phyloP scores from a whole-genome alignment of 2,329 filamentous ascomycete species.

The Alternaria longipes region DNA sequence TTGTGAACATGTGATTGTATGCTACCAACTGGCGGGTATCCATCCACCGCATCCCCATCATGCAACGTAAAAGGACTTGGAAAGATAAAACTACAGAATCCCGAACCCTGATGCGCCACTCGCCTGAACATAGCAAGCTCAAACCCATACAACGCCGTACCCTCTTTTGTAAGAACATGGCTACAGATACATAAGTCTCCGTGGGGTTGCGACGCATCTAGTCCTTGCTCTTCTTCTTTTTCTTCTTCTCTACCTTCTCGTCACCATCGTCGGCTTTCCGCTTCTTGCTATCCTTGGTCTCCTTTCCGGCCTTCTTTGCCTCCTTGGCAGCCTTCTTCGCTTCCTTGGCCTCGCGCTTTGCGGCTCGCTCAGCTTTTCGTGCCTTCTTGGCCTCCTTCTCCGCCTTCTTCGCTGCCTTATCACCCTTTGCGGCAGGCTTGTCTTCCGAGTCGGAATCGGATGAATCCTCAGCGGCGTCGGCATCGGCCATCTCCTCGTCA shows the following conservation, averaged over 20 bases:
- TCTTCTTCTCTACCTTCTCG: conserved; percentile 67
- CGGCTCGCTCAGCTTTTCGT: conserved; percentile 50
- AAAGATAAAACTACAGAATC: conserved; percentile 21
- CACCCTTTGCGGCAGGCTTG: conserved; percentile 44
- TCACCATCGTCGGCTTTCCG: conserved; percentile 47
- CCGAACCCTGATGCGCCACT: conserved; percentile 25
- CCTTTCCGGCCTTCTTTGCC: conserved; percentile 65
- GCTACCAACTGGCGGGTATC: conserved; percentile 33
- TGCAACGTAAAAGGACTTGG: conserved; percentile 26
- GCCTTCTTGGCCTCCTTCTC: conserved; percentile 58
- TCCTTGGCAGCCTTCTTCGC: conserved; percentile 65
- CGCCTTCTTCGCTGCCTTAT: conserved; percentile 52
- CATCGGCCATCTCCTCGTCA: conserved; percentile 53
- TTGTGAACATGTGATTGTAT: conserved; percentile 28
- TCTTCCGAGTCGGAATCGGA: conserved; percentile 48
- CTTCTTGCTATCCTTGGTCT: conserved; percentile 61
- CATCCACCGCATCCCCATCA: conserved; percentile 31
- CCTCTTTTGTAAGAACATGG: conserved; percentile 28
- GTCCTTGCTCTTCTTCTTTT: conserved; percentile 66
- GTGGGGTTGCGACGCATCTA: conserved; percentile 31
- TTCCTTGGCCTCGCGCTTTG: conserved; percentile 51
- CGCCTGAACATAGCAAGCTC: conserved; percentile 28
- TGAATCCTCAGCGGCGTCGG: conserved; percentile 48
- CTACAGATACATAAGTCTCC: conserved; percentile 18
- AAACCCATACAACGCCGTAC: conserved; percentile 28